A percentile compares a stretch with the other conserved stretches of the same genome.
phyloP scores from a whole-genome alignment of 2,329 filamentous ascomycete genomes.

The Nakataea oryzae region DNA sequence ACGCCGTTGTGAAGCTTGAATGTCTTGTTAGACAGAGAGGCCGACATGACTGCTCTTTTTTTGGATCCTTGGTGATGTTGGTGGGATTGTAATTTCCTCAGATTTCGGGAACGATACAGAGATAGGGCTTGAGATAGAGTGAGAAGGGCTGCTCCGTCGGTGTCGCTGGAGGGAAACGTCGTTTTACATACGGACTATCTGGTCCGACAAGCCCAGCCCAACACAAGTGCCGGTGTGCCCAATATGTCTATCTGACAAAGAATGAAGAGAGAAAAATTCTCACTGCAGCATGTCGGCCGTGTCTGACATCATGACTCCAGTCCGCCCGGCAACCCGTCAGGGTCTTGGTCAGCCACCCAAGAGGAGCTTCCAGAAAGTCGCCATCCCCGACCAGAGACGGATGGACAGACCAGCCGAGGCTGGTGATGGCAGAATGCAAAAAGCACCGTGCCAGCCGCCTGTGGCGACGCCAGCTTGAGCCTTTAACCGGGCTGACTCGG shows the following conservation, averaged over 20 bases:
- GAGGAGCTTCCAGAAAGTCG: neutral
- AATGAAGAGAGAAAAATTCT: neutral
- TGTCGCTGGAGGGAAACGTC: no score
- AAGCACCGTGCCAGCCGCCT: neutral
- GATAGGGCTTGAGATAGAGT: no score
- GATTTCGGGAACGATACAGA: no score
- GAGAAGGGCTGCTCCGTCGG: no score
- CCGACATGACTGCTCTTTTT: neutral
- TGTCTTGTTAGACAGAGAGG: neutral
- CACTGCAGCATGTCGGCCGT: neutral
- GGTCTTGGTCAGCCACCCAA: neutral
- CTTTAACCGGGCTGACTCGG: neutral
- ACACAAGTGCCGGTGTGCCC: no score
- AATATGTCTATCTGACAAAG: neutral
- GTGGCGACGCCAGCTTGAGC: neutral
- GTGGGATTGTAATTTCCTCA: no score
- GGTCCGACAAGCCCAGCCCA: neutral
- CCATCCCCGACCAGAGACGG: neutral
- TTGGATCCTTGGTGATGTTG: neutral
- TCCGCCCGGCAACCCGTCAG: neutral
- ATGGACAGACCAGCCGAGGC: neutral
- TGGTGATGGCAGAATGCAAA: neutral
- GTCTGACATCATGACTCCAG: neutral
- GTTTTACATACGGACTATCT: neutral
- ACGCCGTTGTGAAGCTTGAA: conserved; percentile 39